Base-by-base conservation (phyloP, 1,284 basidiomycete species). In the Ustilago bromivora region DNA sequence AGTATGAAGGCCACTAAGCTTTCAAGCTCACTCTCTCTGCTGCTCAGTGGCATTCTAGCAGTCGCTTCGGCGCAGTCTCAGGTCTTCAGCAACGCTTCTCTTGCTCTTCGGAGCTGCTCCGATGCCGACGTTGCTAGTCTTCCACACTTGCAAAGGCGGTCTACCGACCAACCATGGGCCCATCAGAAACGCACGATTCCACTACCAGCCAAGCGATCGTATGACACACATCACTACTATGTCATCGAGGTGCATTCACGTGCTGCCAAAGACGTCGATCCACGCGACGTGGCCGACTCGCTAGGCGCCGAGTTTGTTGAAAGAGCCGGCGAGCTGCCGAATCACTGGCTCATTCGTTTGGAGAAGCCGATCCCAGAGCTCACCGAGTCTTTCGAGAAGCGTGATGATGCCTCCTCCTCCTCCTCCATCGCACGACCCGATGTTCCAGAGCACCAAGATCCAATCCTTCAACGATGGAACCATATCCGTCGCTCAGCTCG, bases 171-270 rank as follows among this genome's bases (percentile, higher is more conserved):
- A 35, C 68, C 70, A 9, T 79, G 73, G 77, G 47, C 63, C 15
- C 63, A 72, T 56, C 73, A 76, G 53, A 72, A 71, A 28, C 69
- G 70, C 36, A 56, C 66, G 31, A 73, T 80, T 17, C 60, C 78
- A 5, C 71, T 80, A 15, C 80, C 85, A 56, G 65, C 67, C 11
- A 83, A 81, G 71, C 79, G 87, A 19, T 76, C 79, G 2, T 96
- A 98, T 86, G 87, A 89, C 78, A 92, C 92, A 9, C 93, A 98
- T 87, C 89, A 92, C 80, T 99, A 99, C 88, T 96, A 96, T 88
- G 92, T 94, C 70, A 86, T 96, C 32, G 92, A 95, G 85, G 90
- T 94, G 84, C 87, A 90, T 79, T 90, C 92, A 57, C 82, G 83
- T 8, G 85, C 87, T 56, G 80, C 74, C 73, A 31, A 88, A 88